Base-by-base conservation (phyloP, 805 yeast species). In the Yarrowia sp. region DNA sequence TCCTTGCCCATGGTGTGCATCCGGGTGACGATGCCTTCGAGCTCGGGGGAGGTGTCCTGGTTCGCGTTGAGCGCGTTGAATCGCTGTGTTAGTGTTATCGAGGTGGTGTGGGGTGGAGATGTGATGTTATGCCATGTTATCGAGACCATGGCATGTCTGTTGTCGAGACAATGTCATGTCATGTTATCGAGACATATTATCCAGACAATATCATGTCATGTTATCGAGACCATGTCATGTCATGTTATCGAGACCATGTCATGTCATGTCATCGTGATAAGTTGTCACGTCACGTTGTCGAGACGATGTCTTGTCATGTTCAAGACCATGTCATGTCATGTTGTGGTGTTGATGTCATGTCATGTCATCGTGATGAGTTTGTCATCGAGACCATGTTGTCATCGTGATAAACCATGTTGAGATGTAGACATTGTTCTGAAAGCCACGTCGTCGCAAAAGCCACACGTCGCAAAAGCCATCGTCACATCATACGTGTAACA, bases 11-110 rank as follows among this genome's bases (percentile, higher is more conserved):
- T 63, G 35, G 63, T 51, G 42, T 62, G 64, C 42, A 74, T 65
- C 47, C 69, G 66, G 24, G 68, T 61, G 27, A 71, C 67, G 49
- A 74, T 65, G 29, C 70, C 72, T 35, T 64, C 64, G 68, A 74
- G 65, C 66, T 74, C 77, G 6, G 64, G 64, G 55, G 58, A 13
- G 10, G 14, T 18, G 18, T 38, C 29, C 2, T 32, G 56, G 8
- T 47, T 22, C 13, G 33, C 32, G 31, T 51, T 51, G 13, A 51
- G 58, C 16, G 58, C 58, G 16, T 51, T 51, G 42, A 29, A 51
- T 51, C 58, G 58, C 58, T 51, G 58, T 6, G 58, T 51, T 51
- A 51, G 58, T 22, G 10, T 13, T 10, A n/a, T n/a, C n/a, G n/a
- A n/a, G 9, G n/a, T 6, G 6, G 18, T 18, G 36, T 2, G 8